A percentile compares a stretch with the other conserved stretches of the same genome.
Conservation (phyloP, 75 land plant genomes). For the Sequoia sempervirens region DNA sequence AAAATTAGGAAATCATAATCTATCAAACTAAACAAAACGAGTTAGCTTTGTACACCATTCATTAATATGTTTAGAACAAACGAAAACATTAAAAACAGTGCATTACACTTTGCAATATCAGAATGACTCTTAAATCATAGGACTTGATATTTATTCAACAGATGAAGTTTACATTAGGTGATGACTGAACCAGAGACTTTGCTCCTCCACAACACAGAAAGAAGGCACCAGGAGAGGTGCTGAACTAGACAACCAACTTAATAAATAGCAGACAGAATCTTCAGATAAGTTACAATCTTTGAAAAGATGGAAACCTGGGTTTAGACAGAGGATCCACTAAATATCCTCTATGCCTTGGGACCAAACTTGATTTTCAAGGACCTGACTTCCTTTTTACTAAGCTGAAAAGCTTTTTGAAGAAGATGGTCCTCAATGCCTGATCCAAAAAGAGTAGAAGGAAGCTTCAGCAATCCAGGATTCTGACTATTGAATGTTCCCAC, state of each 20-base stretch:
- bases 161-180: neutral
- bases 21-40: too few species aligned
- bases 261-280: neutral
- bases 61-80: neutral
- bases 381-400: constrained; percentile 22
- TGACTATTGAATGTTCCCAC: constrained; percentile 17
- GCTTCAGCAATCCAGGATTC: constrained; percentile 12
- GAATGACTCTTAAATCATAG: neutral
- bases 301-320: neutral
- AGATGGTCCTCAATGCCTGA: constrained; percentile 20
- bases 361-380: constrained; percentile 27
- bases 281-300: neutral
- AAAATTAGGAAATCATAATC: too few species aligned
- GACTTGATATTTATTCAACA: neutral
- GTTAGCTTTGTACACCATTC: neutral
- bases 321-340: neutral
- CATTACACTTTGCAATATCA: neutral
- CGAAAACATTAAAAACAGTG: too few species aligned
- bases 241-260: neutral
- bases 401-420: constrained; percentile 22
- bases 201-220: neutral
- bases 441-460: constrained; percentile 18
- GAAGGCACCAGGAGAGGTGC: neutral
- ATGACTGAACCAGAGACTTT: neutral
- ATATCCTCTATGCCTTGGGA: constrained; percentile 15